These are phyloP conservation scores for Xylaria digitata DNA, from an alignment of 2,329 filamentous ascomycete species.

Conservation along the genomic window DNA sequence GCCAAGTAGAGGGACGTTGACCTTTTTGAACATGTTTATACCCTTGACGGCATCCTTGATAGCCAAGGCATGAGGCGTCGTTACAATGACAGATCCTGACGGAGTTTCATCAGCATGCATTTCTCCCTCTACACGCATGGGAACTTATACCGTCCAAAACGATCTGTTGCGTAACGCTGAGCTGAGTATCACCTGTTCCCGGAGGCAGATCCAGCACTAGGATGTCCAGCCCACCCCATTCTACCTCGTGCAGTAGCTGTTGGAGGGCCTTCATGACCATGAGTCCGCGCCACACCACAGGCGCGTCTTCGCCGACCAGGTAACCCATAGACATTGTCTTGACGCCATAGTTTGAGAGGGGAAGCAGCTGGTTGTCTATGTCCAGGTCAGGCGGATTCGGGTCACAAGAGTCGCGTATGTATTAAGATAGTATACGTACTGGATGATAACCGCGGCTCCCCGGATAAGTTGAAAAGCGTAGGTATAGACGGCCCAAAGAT, in stretches of 20 bases:
- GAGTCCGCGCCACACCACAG: conserved; percentile 92
- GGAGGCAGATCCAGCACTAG: conserved; percentile 92
- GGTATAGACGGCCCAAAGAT: conserved; percentile 97
- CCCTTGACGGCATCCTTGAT: conserved; percentile 92
- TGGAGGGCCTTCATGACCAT: conserved; percentile 99
- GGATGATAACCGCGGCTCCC: conserved; percentile 79
- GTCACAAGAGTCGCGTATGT: background rate
- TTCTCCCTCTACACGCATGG: background rate
- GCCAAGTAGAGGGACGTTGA: conserved; percentile 82
- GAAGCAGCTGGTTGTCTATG: conserved; percentile 81
- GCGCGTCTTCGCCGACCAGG: conserved; percentile 80
- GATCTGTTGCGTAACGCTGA: conserved; percentile 96
- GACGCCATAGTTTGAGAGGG: conserved; percentile 92
- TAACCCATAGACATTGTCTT: conserved; percentile 99
- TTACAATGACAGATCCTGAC: conserved; percentile 82
- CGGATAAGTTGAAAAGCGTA: conserved; percentile 84
- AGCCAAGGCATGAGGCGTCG: conserved; percentile 92
- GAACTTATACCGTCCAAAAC: conserved; percentile 75
- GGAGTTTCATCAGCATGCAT: conserved; percentile 27
- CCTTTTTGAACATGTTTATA: conserved; percentile 91
- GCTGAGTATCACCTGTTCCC: conserved; percentile 93
- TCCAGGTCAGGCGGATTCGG: conserved; percentile 2
- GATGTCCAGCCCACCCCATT: conserved; percentile 90
- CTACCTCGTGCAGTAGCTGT: conserved; percentile 93
- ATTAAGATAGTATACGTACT: conserved; percentile 62